Base-by-base conservation (phyloP, 1,284 basidiomycete genomes). In the Microbotryum intermedium region DNA sequence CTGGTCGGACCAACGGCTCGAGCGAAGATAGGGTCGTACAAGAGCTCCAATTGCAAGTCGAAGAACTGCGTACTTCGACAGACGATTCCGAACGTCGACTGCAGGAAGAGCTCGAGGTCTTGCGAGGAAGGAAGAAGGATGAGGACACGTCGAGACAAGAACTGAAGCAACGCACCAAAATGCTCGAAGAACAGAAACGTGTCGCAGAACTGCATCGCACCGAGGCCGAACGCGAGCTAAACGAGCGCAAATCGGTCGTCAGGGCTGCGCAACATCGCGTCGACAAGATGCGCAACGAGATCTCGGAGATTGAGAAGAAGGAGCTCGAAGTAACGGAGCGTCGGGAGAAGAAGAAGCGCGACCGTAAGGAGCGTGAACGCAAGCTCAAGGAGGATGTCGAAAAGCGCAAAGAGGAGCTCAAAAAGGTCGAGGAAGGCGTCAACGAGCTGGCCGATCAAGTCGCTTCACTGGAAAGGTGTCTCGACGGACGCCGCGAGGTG, bases 141-240 rank as follows among this genome's bases (percentile, higher is more conserved):
- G 93, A 97, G 72, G 94, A 97, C 69, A 79, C 79, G 3, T 81
- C 82, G 28, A 82, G 88, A 57, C 76, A 81, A 29, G 90, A 95
- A 72, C 77, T 90, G 58, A 93, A 91, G 73, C 74, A 81, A 23
- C 83, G 85, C 55, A 88, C 87, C 55, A 93, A 93, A 75, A 75
- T 79, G 0, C 79, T 95, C 8, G 93, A 97, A 70, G 93, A 97
- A 71, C 80, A 84, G 60, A 90, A 88, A 75, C 84, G 93, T 45
- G 78, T 79, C 50, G 88, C 91, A 6, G 93, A 97, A 74, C 79
- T 81, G 53, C 76, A 79, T 55, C 86, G 84, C 71, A 81, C 85
- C 50, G 91, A 97, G 45, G 88, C 86, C 2, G 93, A 97, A 75
- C 90, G 89, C 77, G 85, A 85, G 66, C 79, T 94, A 59, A 87